A percentile compares a stretch with the other conserved stretches of the same genome.
phyloP scores from a whole-genome alignment of 768 basidiomycete species.

The Dacryopinax primogenitus region DNA sequence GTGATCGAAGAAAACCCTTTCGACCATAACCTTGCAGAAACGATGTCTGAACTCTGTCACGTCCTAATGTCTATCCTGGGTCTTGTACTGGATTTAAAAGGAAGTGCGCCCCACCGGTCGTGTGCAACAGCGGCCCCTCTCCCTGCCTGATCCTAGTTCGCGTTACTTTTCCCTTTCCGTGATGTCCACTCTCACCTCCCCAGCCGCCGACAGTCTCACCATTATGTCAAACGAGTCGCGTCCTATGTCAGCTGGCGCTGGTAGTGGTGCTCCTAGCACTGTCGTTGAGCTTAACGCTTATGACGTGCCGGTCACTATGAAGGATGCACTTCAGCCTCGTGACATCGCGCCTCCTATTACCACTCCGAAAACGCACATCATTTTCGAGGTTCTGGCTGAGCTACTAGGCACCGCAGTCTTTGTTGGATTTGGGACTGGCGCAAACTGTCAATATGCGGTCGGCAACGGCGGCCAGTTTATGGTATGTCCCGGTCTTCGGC shows the following conservation, averaged over 20 bases:
- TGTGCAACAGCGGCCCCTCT: background rate
- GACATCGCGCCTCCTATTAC: background rate
- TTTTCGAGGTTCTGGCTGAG: background rate
- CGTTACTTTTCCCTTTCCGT: no score
- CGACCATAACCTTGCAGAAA: no score
- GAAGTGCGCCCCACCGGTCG: background rate
- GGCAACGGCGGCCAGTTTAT: background rate
- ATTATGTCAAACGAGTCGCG: no score
- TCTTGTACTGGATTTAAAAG: no score
- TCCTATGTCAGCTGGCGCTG: background rate
- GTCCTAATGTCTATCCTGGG: no score
- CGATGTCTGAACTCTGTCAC: no score
- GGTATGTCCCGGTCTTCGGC: background rate
- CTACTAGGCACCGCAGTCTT: background rate
- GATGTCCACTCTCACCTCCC: background rate
- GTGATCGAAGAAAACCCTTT: no score
- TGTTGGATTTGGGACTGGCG: background rate
- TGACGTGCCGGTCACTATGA: background rate
- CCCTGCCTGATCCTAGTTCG: background rate
- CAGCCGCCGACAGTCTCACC: no score
- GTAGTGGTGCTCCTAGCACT: background rate
- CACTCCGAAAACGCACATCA: background rate
- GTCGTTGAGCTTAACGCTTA: background rate
- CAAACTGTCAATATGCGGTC: conserved; percentile 3
- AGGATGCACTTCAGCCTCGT: background rate